These are phyloP conservation scores for Capsicum baccatum DNA, from an alignment of 257 asterid species.

Conservation along the genomic window DNA sequence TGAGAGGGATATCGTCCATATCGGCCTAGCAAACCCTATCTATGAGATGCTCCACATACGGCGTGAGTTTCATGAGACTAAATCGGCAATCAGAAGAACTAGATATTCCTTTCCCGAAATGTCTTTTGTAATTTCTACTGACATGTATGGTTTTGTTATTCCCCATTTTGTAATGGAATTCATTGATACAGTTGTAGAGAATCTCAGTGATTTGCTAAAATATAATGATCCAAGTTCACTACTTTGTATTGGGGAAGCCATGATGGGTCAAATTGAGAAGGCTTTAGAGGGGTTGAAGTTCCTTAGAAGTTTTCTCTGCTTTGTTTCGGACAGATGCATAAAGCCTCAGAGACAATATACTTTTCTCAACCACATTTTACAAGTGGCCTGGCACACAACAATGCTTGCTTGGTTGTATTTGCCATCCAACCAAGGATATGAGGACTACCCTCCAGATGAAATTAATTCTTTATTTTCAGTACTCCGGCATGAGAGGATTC, in stretches of 20 bases:
- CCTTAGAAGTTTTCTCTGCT: neutral
- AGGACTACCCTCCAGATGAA: neutral
- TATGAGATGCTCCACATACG: accelerated
- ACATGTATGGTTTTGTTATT: neutral
- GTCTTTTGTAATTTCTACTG: neutral
- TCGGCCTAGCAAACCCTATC: neutral
- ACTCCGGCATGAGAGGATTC: neutral
- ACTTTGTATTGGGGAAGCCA: too few species aligned
- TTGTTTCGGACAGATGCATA: neutral
- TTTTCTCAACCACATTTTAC: neutral
- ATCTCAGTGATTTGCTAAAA: too few species aligned
- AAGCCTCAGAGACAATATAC: neutral
- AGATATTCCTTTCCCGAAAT: neutral
- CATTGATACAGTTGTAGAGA: neutral
- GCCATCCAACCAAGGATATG: neutral
- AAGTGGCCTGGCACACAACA: neutral
- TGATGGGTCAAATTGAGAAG: too few species aligned
- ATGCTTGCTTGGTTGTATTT: neutral
- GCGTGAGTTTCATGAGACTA: neutral
- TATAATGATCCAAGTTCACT: too few species aligned
- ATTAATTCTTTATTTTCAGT: too few species aligned
- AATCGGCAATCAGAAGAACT: neutral
- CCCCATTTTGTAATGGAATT: neutral
- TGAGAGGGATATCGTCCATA: neutral
- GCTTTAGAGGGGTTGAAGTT: neutral